Base-by-base conservation (phyloP, 2,329 filamentous ascomycete species). In the Pseudopyrenochaeta lycopersici region DNA sequence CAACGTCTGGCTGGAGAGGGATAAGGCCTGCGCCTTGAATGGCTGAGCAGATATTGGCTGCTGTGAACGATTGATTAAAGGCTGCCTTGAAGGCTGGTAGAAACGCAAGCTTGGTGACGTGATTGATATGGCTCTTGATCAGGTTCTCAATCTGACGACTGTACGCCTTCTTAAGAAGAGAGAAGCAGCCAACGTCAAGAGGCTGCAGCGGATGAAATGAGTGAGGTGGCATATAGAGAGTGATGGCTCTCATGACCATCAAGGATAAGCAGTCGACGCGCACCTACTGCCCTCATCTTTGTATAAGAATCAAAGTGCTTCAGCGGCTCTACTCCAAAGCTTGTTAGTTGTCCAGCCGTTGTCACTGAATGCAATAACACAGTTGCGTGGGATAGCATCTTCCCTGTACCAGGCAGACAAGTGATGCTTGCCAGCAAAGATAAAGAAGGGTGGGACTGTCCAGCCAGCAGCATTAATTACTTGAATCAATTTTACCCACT, bases 261-360 rank as follows among this genome's bases (percentile, higher is more conserved):
- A 44, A 50, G n/a, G 38, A 27, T 27, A 27, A 27, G 23, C 23
- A 27, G 23, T 9, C 23, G 4, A 27, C 9, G 9, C 23, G 23
- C 9, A 4, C 23, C 23, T 5, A 27, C 23, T 5, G 23, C 4
- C 46, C n/a, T n/a, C n/a, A n/a, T n/a, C n/a, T 56, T 66, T 54
- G 61, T 74, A 58, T 73, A 57, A 46, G 61, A 55, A 52, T 75
- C 60, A 61, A 78, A 77, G 63, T 77, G 58, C 64, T 74, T 30
- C 30, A 77, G 57, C 76, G 56, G 78, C 18, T 56, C 42, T 39
- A 78, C 27, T 67, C 66, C 40, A 72, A 67, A 50, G n/a, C n/a
- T 74, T 50, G 62, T 77, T 71, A 43, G 54, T 72, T 6, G 67
- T 77, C 70, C 48, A 78, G 48, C 73, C 59, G 38, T 76, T 78